Evolutionary conservation across 2,329 filamentous ascomycete species (phyloP).

Genomic region (Ascochyta clinopodiicola): DNA sequence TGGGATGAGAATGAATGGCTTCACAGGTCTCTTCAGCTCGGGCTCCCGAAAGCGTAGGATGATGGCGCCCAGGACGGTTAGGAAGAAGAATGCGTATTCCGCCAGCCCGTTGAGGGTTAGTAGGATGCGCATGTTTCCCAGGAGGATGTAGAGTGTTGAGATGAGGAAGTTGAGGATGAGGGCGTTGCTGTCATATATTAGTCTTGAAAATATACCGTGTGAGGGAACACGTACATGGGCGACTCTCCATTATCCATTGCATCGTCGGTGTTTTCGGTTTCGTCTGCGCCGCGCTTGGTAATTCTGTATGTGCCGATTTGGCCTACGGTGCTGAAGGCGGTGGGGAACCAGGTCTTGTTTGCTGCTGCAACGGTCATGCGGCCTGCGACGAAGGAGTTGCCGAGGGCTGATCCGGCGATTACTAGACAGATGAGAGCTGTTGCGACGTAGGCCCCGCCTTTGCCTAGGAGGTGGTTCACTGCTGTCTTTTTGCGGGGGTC

Average conservation of each 20-base stretch:
- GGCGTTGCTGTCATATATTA: conserved; percentile 32
- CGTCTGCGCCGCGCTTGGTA: conserved; percentile 7
- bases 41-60: conserved; percentile 65
- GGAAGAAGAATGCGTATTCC: conserved; percentile 68
- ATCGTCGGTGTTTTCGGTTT: conserved; percentile 22
- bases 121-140: conserved; percentile 68
- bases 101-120: conserved; percentile 57
- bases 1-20: conserved; percentile 62
- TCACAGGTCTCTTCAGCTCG: conserved; percentile 62
- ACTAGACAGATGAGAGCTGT: conserved; percentile 65
- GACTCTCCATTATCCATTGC: conserved; percentile 45
- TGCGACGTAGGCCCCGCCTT: conserved; percentile 60
- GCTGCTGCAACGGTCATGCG: conserved; percentile 68
- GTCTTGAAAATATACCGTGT: not conserved
- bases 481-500: conserved; percentile 31
- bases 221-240: conserved; percentile 35
- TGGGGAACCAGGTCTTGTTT: conserved; percentile 44
- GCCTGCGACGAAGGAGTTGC: conserved; percentile 69
- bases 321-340: conserved; percentile 35
- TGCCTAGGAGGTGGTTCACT: conserved; percentile 59
- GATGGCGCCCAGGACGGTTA: conserved; percentile 66
- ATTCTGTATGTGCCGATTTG: conserved; percentile 39
- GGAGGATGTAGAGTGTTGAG: conserved; percentile 65
- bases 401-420: conserved; percentile 66
- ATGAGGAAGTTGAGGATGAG: conserved; percentile 42